These are phyloP conservation scores for Fraxinus greggii DNA, from an alignment of 305 asterid genomes.

Conservation along the genomic window DNA sequence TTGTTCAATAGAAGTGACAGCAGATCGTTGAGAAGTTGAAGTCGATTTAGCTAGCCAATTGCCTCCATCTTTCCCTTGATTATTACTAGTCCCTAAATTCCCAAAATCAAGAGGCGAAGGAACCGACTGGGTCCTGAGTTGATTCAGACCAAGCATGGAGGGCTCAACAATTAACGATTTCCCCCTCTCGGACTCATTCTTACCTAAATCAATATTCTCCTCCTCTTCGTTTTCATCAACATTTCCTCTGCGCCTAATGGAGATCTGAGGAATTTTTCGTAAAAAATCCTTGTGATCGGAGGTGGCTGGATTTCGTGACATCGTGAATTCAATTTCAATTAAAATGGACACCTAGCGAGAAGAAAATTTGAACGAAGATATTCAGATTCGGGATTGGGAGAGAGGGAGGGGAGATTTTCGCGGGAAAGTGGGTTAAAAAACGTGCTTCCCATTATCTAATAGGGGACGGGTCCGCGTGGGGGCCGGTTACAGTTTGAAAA, in stretches of 20 bases:
- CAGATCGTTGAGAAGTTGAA: slow-evolving; percentile 31
- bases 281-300: slow-evolving; percentile 33
- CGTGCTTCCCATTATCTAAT: slow-evolving; percentile 39
- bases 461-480: background rate
- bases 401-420: slow-evolving; percentile 56
- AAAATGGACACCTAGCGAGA: slow-evolving; percentile 21
- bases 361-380: slow-evolving; percentile 23
- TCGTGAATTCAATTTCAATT: slow-evolving; percentile 23
- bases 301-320: slow-evolving; percentile 37
- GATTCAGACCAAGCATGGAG: slow-evolving; percentile 62
- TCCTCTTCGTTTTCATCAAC: slow-evolving; percentile 20
- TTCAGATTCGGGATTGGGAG: slow-evolving; percentile 28
- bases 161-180: slow-evolving; percentile 48
- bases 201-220: slow-evolving; percentile 25
- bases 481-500: no score
- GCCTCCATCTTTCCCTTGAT: slow-evolving; percentile 20
- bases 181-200: slow-evolving; percentile 19
- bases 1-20: slow-evolving; percentile 40
- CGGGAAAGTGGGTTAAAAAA: slow-evolving; percentile 58
- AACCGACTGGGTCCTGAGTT: slow-evolving; percentile 68
- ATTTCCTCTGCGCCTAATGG: slow-evolving; percentile 36
- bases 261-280: slow-evolving; percentile 61
- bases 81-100: slow-evolving; percentile 21
- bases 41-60: slow-evolving; percentile 24
- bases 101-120: slow-evolving; percentile 42